A percentile compares a stretch with the other conserved stretches of the same genome.
Conservation (phyloP, 1,284 basidiomycete genomes). For the Moniliella sp. region DNA sequence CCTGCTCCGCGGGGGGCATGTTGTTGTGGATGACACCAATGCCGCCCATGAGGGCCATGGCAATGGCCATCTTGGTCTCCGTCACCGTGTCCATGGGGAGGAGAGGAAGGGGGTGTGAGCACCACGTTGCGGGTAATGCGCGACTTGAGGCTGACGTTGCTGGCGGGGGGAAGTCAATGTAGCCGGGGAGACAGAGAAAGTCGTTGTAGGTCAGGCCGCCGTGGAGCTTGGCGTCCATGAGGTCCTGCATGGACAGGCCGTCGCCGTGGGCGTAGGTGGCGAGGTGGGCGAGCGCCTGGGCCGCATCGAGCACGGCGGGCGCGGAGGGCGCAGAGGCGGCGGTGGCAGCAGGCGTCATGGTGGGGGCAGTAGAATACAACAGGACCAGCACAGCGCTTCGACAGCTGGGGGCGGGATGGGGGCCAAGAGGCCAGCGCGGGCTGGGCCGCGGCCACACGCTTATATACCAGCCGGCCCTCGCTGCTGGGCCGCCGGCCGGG, state of each 20-base stretch:
- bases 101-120: constrained; percentile 87
- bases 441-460: no score
- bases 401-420: no score
- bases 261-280: constrained; percentile 51
- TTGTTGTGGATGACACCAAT: constrained; percentile 99
- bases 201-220: constrained; percentile 79
- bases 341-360: no score
- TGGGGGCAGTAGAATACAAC: no score
- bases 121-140: constrained; percentile 72
- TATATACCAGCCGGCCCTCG: no score
- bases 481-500: no score
- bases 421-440: no score
- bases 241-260: constrained; percentile 62
- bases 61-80: constrained; percentile 83
- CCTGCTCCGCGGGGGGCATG: constrained; percentile 65
- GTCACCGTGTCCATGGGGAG: constrained; percentile 99
- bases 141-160: constrained; percentile 61
- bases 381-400: no score
- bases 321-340: no score
- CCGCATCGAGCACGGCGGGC: constrained; percentile 13
- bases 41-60: constrained; percentile 47
- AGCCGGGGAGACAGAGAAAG: constrained; percentile 49
- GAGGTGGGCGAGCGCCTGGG: constrained; percentile 19
- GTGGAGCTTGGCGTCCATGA: constrained; percentile 69
- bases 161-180: constrained; percentile 74